Evolutionary conservation across 2,329 filamentous ascomycete species (phyloP), one percentile per base, ranked within the genome.

Genomic region (Phoma sp.): DNA sequence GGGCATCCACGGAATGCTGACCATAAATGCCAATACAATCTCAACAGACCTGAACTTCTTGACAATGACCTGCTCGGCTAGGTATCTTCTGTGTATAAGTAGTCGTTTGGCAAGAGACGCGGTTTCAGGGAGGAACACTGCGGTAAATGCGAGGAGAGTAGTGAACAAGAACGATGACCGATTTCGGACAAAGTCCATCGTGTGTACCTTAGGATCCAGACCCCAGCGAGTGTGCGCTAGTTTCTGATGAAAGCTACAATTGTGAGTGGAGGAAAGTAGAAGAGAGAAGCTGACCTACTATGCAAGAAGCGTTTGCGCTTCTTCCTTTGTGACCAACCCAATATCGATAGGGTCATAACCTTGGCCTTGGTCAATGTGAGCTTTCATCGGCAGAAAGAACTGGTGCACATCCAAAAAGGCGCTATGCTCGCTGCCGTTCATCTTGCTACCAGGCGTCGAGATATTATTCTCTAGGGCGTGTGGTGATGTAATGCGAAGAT

Each of bases 1-100:
- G 27, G 84, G 84, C 82, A 90, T 89, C 88, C 88, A 91, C 0
- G 88, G 88, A 6, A 91, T 83, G 57, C 90, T 90, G 29, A 89
- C 82, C 84, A 91, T 88, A 66, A 90, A 90, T 0, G 86, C 88
- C 1, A 91, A 76, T 0, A 91, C 85, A 51, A 91, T 89, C 68
- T 91, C 88, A 5, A 89, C 86, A 0, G 88, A 91, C 51, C 86
- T 83, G 64, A 86, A 82, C 2, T 87, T 83, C 40, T 83, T 80
- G 0, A 80, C 75, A 44, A 88, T 85, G 38, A 90, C 81, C 25
- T 83, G 80, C 24, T 86, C 82, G 0, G 86, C 87, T 3, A 91
- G 79, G 23, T 78, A 78, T 57, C 84, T 86, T 58, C 83, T 82
- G 60, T 91, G 88, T 47, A 83, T 81, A 0, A 86, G 85, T 1